Base-by-base conservation (phyloP, 768 basidiomycete genomes). In the Phylloporus sp. region DNA sequence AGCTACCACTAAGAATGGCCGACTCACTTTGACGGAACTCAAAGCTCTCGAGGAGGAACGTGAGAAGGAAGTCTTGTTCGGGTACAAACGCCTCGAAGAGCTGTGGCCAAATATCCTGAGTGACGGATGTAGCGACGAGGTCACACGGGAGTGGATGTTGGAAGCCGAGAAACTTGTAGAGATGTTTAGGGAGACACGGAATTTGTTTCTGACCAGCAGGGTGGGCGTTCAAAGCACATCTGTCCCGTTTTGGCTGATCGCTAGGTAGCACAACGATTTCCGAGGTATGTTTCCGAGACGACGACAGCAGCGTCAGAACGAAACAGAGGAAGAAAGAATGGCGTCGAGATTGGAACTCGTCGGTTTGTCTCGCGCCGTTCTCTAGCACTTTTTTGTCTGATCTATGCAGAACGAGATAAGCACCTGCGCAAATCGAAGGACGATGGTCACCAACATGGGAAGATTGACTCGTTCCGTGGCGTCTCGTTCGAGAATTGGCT, bases 81-180 rank as follows among this genome's bases (percentile, higher is more conserved):
- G 83, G 11, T 88, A 85, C 65, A 70, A 67, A 26, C 73, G 80
- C 32, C 64, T 91, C 35, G 75, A 76, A 56, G 82, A 86, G 27
- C 66, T 89, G 2, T 86, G 85, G 86, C 72, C 72, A 5, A 72
- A 59, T 15, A 80, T 84, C 76, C 65, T 79, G 32, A 65, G 63
- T 11, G 62, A 59, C 2, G 65, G 62, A 4, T 76, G 75, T 3
- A 73, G 79, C 20, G 69, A 71, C 2, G 79, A 80, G 13, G 80
- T 82, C 5, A 74, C 80, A 50, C 75, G 80, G 45, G 80, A 86
- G 59, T 97, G 94, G 88, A 71, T 95, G 57, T 63, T 85, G 26
- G 85, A 91, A 59, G 91, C 92, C 0, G 90, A 91, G 63, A 86
- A 81, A 57, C 73, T 98, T 47, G 79, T 95, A 3, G 93, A 95